Conservation (phyloP, 1,284 basidiomycete genomes). For the Pseudomicrostroma phylloplanum region DNA sequence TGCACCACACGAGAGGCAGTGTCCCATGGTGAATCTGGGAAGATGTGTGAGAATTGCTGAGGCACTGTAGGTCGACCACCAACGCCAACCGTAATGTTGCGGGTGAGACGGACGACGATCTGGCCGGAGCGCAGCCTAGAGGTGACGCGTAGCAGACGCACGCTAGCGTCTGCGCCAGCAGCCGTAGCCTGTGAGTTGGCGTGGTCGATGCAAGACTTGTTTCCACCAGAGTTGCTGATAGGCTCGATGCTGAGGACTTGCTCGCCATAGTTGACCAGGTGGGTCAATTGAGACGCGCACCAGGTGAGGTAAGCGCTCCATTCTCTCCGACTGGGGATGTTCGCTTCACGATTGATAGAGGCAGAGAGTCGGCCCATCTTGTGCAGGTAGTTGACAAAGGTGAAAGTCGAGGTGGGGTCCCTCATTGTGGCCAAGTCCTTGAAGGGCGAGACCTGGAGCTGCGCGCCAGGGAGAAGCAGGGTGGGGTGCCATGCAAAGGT, state of each 20-base stretch:
- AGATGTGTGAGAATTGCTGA: conserved; percentile 24
- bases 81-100: conserved; percentile 42
- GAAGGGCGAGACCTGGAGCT: conserved; percentile 48
- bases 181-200: not conserved
- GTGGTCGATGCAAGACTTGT: conserved; percentile 12
- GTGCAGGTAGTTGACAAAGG: conserved; percentile 48
- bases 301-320: conserved; percentile 50
- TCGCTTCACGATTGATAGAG: conserved; percentile 49
- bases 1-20: conserved; percentile 35
- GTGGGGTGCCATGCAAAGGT: conserved; percentile 48
- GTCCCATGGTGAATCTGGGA: conserved; percentile 16
- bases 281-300: conserved; percentile 41
- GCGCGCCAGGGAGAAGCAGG: conserved; percentile 45
- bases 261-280: conserved; percentile 36
- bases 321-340: conserved; percentile 44
- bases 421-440: conserved; percentile 49
- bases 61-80: conserved; percentile 41
- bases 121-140: conserved; percentile 17
- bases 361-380: conserved; percentile 36
- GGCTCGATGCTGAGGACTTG: conserved; percentile 40
- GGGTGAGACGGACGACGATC: conserved; percentile 21
- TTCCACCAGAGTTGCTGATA: conserved; percentile 20
- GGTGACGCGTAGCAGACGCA: conserved; percentile 30
- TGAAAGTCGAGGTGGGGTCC: conserved; percentile 47
- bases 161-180: conserved; percentile 9